These are phyloP conservation scores for Deinandra increscens DNA, from an alignment of 129 eudicot genomes.

Conservation along the genomic window DNA sequence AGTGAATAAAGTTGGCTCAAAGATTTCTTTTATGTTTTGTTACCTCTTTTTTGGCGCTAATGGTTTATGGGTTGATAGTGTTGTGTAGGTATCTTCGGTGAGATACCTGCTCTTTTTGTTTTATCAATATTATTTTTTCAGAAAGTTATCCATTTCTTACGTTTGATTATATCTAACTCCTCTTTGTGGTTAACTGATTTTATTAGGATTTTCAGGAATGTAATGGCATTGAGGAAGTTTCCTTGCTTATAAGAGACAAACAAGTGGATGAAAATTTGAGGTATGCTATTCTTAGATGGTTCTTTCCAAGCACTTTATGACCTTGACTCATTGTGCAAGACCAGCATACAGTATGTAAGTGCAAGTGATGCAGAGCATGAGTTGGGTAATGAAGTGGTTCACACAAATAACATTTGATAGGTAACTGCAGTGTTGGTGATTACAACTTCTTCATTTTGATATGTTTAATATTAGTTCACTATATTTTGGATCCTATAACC, in stretches of 20 bases:
- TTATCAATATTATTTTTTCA: not conserved
- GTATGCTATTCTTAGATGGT: conserved; percentile 30
- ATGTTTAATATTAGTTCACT: no score
- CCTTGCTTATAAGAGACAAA: conserved; percentile 69
- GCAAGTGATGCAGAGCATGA: not conserved
- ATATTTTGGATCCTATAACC: no score
- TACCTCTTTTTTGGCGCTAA: no score
- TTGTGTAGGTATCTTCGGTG: no score
- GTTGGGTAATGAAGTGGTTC: no score
- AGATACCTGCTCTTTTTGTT: no score
- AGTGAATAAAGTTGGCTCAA: no score
- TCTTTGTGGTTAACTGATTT: conserved; percentile 1
- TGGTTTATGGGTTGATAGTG: no score
- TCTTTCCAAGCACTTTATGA: not conserved
- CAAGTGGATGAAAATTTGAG: conserved; percentile 83
- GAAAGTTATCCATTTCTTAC: not conserved
- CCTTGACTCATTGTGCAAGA: conserved; percentile 10
- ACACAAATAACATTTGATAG: no score
- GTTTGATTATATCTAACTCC: not conserved
- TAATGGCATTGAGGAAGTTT: conserved; percentile 93
- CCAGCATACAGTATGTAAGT: conserved; percentile 6
- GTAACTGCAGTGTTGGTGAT: no score
- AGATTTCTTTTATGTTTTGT: no score
- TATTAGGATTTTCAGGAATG: conserved; percentile 75
- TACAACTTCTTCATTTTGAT: no score